Evolutionary conservation across 257 asterid genomes (phyloP), one percentile per base, ranked within the genome.

Genomic region (Thymus quinquecostatus): DNA sequence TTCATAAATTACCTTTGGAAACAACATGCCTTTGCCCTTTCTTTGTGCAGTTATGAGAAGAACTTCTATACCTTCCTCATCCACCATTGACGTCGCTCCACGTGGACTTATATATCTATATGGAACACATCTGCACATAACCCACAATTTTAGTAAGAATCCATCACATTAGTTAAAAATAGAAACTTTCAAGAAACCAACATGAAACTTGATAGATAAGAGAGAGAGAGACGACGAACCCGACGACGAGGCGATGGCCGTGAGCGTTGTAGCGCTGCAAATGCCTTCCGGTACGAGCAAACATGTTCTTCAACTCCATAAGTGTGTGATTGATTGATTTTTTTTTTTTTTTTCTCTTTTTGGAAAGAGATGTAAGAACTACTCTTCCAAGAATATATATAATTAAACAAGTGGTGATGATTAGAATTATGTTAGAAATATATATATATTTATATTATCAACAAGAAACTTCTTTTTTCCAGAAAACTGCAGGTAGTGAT

Each of bases 241-340:
- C 97, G 27, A 91, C 97, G 28, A 92, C 94, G 80, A 82, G 96
- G 63, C 98, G 98, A 60, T 86, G 92, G 27, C 98, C 98, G 10
- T 66, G 79, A 60, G 68, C 74, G 70, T 85, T 79, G 81, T 87
- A 92, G 2, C 96, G 90, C 79, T 92, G 98, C 86, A 89, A 36
- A 71, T 92, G 89, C 65, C 98, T 82, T 63, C 98, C 96, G 5
- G 94, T 87, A 3, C 97, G 96, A 68, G 96, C 77, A 29, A 82
- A 82, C 89, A 83, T 79, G 81, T 81, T 83, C 76, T 82, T 78
- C 78, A 87, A 65, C 69, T 82, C 89, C 92, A 87, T 75, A 21
- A 21, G 21, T 21, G 21, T 21, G 21, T 21, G 21, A 21, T 21
- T 21, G 21, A 21, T 21, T 21, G 21, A 21, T 21, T 21, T 0